Evolutionary conservation across 805 yeast species (phyloP).

Genomic region (Hanseniaspora thailandica): DNA sequence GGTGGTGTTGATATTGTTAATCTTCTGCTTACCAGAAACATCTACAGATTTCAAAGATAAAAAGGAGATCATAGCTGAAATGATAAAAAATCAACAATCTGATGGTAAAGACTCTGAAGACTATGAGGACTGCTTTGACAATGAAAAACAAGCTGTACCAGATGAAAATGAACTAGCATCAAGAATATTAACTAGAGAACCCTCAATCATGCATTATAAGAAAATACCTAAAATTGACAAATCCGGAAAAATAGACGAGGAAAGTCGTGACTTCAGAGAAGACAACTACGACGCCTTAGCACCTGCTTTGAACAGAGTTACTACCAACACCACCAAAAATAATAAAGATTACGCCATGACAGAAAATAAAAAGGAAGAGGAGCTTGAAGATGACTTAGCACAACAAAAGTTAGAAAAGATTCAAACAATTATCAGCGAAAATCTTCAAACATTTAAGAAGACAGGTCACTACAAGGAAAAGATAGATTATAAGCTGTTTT

Average conservation of each 20-base stretch:
- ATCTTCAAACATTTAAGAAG: conserved; percentile 1
- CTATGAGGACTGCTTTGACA: conserved; percentile 7
- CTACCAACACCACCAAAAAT: conserved; percentile 18
- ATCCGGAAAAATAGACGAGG: background rate
- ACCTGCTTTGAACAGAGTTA: conserved; percentile 22
- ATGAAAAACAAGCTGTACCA: background rate
- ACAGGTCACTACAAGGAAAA: conserved; percentile 18
- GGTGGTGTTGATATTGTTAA: conserved; percentile 36
- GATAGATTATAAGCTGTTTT: conserved; percentile 23
- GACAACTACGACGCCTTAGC: conserved; percentile 20
- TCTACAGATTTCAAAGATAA: conserved; percentile 44
- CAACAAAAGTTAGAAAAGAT: conserved; percentile 13
- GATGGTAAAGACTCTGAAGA: conserved; percentile 31
- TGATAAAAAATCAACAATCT: conserved; percentile 39
- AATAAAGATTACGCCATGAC: conserved; percentile 16
- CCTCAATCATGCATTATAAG: conserved; percentile 14
- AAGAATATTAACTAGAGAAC: conserved; percentile 12
- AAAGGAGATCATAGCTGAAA: conserved; percentile 23
- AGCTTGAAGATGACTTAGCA: background rate
- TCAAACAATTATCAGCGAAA: conserved; percentile 18
- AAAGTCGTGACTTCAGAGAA: conserved; percentile 18
- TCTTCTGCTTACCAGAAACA: conserved; percentile 65
- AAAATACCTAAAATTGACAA: background rate
- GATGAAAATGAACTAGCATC: conserved; percentile 1
- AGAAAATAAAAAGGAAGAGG: background rate